Conservation (phyloP, 2,329 filamentous ascomycete species). For the Ceratocystiopsis sp. region DNA sequence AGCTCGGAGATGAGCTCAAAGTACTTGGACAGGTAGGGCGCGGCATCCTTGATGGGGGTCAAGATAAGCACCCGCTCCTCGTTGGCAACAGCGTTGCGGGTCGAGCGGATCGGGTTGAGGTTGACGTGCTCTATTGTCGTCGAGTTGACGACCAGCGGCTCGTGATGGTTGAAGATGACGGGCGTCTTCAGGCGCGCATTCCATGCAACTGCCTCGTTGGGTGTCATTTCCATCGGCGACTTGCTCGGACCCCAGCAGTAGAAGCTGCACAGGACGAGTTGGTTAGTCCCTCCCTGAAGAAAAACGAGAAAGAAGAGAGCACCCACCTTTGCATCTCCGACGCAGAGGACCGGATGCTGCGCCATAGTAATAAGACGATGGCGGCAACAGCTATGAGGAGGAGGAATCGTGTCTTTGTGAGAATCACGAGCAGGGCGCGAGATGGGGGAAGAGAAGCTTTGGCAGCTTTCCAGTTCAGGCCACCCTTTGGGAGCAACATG, state of each 20-base stretch:
- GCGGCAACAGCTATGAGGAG: slow-evolving; percentile 53
- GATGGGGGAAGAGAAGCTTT: slow-evolving; percentile 62
- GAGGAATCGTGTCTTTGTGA: slow-evolving; percentile 65
- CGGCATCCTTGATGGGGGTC: slow-evolving; percentile 82
- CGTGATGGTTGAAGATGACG: slow-evolving; percentile 91
- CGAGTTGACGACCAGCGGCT: slow-evolving; percentile 69
- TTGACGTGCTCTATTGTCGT: slow-evolving; percentile 63
- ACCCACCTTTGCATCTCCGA: slow-evolving; percentile 80
- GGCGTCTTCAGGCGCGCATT: slow-evolving; percentile 77
- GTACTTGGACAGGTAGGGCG: slow-evolving; percentile 67
- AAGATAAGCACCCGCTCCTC: slow-evolving; percentile 80
- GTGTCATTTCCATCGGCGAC: slow-evolving; percentile 87
- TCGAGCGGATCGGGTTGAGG: slow-evolving; percentile 72
- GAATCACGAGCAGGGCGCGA: slow-evolving; percentile 49
- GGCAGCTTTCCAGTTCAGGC: slow-evolving; percentile 83
- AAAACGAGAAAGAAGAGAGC: background rate
- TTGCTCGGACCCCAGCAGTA: slow-evolving; percentile 94
- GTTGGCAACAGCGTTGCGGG: slow-evolving; percentile 59
- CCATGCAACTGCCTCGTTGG: slow-evolving; percentile 85
- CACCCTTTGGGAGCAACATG: slow-evolving; percentile 86
- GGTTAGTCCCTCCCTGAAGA: slow-evolving; percentile 1
- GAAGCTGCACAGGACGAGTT: slow-evolving; percentile 40
- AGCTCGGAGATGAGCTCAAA: slow-evolving; percentile 84
- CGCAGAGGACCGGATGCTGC: slow-evolving; percentile 62
- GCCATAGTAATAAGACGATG: slow-evolving; percentile 70